Evolutionary conservation across 306 rosid species (phyloP), one percentile per base, ranked within the genome.

Genomic region (Inga leiocalycina): DNA sequence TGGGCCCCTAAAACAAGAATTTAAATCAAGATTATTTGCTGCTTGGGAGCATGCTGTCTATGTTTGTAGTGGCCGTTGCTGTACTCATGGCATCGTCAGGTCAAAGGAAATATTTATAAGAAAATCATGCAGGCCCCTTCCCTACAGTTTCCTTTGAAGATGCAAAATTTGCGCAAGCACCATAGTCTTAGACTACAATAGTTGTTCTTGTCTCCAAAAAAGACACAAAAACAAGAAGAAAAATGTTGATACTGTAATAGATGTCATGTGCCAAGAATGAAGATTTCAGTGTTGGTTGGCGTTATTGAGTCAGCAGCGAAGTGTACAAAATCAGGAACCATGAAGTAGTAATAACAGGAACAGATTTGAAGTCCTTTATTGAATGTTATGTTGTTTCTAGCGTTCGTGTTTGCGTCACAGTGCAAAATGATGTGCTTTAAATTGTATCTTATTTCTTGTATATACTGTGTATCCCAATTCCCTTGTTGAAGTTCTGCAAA

Each of bases 21-120:
- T 24, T 61, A 11, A 24, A 24, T 24, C 30, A 27, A 61, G 35
- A 24, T 61, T 24, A 24, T 24, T 24, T 24, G 4, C 73, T 95
- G 82, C 91, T 95, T 1, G 77, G 82, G 43, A 78, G 92, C 76
- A 95, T 95, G 98, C 77, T 95, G 93, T 77, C 77, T 95, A 27
- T 27, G 99, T 95, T 95, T 79, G 87, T 88, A 52, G 90, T 83
- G 61, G 98, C 99, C n/a, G 91, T 95, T 80, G 98, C 10, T 17
- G 84, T 95, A 74, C 96, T 95, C 22, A 90, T 93, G 94, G 91
- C 92, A 56, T 93, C 99, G 54, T 82, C 96, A 27, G 97, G 97
- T 34, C 92, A 92, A 44, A 89, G 94, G 65, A 27, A 27, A 27
- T 27, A 27, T 27, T 27, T 27, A 27, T 27, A 0, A 27, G 30